Percentiles rank a stretch among this genome's conserved stretches.
These are phyloP conservation scores for Colletotrichum filicis DNA, from an alignment of 2,329 filamentous ascomycete genomes.

Conservation along the genomic window DNA sequence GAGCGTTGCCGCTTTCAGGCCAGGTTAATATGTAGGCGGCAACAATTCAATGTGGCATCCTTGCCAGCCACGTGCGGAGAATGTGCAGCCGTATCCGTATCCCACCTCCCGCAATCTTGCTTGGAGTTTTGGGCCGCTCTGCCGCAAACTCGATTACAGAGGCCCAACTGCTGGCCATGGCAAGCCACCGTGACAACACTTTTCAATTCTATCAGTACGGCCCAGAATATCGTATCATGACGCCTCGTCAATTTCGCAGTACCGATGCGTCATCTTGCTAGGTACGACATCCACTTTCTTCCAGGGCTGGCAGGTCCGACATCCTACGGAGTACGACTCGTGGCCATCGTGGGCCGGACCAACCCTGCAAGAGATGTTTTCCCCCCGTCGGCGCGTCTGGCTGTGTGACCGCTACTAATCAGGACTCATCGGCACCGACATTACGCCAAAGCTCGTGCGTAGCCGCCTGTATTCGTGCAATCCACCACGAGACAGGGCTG, in stretches of 20 bases:
- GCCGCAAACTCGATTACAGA: background rate
- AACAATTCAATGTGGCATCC: constrained; percentile 13
- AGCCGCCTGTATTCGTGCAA: no score
- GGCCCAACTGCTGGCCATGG: background rate
- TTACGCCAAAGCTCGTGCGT: background rate
- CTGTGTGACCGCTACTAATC: background rate
- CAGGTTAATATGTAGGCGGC: background rate
- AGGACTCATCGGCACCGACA: background rate
- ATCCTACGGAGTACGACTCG: constrained; percentile 9
- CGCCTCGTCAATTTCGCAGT: background rate
- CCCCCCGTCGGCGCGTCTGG: background rate
- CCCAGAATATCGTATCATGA: background rate
- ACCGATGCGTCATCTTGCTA: background rate
- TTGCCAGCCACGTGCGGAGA: constrained; percentile 29
- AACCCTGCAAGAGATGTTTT: constrained; percentile 17
- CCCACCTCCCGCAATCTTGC: constrained; percentile 2
- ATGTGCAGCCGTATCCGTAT: background rate
- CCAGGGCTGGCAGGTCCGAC: constrained; percentile 4
- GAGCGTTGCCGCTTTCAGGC: constrained; percentile 10
- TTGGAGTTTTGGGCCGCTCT: background rate
- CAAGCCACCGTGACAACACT: background rate
- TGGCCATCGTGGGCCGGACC: constrained; percentile 18
- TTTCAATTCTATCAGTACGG: background rate
- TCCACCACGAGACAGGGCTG: background rate
- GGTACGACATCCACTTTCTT: background rate